Percentiles rank a stretch among this genome's conserved stretches.
phyloP scores from a whole-genome alignment of 2,329 filamentous ascomycete species.

The Leptosphaerulina australis region DNA sequence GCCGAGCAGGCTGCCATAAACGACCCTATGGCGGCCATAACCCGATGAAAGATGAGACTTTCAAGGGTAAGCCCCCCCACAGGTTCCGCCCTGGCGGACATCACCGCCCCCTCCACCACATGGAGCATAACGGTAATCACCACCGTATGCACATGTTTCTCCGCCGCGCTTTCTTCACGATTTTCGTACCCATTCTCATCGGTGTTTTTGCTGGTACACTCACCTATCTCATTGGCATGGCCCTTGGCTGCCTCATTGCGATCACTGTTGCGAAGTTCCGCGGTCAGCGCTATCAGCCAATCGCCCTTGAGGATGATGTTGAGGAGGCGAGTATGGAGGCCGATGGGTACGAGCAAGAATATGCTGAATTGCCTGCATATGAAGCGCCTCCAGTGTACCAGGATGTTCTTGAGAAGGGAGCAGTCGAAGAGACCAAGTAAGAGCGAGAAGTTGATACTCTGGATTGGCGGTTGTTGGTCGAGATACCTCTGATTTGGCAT shows the following conservation, averaged over 20 bases:
- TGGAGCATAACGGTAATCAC: constrained; percentile 26
- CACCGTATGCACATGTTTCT: constrained; percentile 40
- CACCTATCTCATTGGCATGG: constrained; percentile 71
- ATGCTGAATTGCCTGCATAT: constrained; percentile 43
- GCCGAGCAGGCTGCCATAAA: constrained; percentile 39
- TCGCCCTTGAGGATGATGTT: constrained; percentile 40
- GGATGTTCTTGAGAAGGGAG: constrained; percentile 42
- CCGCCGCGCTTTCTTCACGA: constrained; percentile 63
- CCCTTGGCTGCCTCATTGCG: constrained; percentile 66
- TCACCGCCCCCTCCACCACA: constrained; percentile 33
- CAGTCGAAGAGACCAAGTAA: constrained; percentile 34
- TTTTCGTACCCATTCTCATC: constrained; percentile 71
- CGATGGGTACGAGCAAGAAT: constrained; percentile 41
- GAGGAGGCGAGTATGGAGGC: constrained; percentile 22
- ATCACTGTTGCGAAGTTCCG: constrained; percentile 64
- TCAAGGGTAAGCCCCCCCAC: constrained; percentile 44
- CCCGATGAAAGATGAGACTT: constrained; percentile 40
- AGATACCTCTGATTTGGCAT: neutral
- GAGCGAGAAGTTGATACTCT: neutral
- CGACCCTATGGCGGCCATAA: constrained; percentile 32
- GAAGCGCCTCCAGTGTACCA: constrained; percentile 50
- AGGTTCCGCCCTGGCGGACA: constrained; percentile 37
- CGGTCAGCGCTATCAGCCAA: constrained; percentile 48
- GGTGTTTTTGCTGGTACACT: constrained; percentile 72
- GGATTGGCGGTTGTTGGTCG: neutral